Base-by-base conservation (phyloP, 345 rosid genomes). In the Jatropha curcas region DNA sequence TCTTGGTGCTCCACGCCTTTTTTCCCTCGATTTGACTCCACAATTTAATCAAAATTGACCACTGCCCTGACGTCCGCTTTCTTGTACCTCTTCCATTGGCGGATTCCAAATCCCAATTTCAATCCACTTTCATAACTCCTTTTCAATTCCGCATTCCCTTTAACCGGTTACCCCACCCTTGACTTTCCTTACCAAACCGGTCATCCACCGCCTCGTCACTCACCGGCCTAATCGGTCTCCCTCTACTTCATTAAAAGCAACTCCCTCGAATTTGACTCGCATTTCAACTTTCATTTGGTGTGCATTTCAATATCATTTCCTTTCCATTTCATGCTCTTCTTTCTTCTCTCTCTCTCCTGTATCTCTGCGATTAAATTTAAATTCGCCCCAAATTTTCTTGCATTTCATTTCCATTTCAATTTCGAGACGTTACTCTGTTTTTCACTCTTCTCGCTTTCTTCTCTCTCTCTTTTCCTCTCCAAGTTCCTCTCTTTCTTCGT, bases 281-380 rank as follows among this genome's bases (percentile, higher is more conserved):
- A 76, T 82, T 66, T 82, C 77, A 69, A 75, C 20, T 46, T n/a
- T 35, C 59, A 78, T 82, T 45, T 78, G 59, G 50, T 62, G 77
- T 69, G 77, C 16, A 78, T 82, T 79, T 82, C 83, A 70, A 79
- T 39, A 39, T 7, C 76, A 65, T 76, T 68, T 77, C 60, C 4
- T 53, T 35, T 37, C 27, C 16, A 4, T 45, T 20, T 31, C 66
- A 7, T 58, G 25, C 24, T 12, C 37, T 22, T 59, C 56, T 25
- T 9, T 64, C 14, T 65, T 11, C 19, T 20, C 24, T 22, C 58
- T 20, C 39, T 14, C 3, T 17, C 59, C 10, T 19, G 22, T 66
- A 46, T 34, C 28, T 71, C 22, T 14, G 34, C n/a, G 58, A 17
- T 16, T n/a, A 11, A 27, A 39, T 39, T 37, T 51, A 39, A 69